Evolutionary conservation across 495 filamentous ascomycete genomes (phyloP).

Genomic region (Penicillium coprophilum): DNA sequence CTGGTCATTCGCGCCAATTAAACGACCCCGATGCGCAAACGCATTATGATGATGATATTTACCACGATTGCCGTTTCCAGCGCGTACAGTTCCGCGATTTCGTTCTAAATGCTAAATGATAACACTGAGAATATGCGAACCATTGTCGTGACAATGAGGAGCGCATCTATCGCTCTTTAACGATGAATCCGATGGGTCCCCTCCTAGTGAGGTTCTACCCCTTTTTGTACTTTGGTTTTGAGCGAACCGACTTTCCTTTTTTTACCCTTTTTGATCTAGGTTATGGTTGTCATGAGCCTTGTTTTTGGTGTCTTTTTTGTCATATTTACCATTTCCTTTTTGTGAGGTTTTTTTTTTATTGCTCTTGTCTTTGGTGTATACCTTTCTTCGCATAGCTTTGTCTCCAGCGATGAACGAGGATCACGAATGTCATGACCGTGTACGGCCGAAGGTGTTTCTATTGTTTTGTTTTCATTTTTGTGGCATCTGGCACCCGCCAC

Average conservation of each 20-base stretch:
- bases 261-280: constrained; percentile 13
- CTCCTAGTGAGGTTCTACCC: constrained; percentile 23
- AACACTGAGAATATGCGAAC: constrained; percentile 21
- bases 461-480: constrained; percentile 21
- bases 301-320: constrained; percentile 32
- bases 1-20: constrained; percentile 92
- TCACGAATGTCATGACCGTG: constrained; percentile 52
- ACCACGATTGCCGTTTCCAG: constrained; percentile 23
- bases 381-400: constrained; percentile 45
- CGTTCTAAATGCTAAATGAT: constrained; percentile 17
- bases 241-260: constrained; percentile 13
- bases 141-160: constrained; percentile 29
- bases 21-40: constrained; percentile 46
- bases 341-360: constrained; percentile 15
- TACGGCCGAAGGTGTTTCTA: constrained; percentile 41
- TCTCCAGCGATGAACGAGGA: constrained; percentile 48
- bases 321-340: constrained; percentile 29
- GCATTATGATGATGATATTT: constrained; percentile 38
- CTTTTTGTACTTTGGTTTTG: constrained; percentile 22
- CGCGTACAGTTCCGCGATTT: constrained; percentile 22
- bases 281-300: constrained; percentile 21
- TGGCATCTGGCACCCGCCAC: constrained; percentile 13
- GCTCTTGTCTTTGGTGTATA: constrained; percentile 36
- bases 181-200: constrained; percentile 13
- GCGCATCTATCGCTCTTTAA: constrained; percentile 26